Conservation (phyloP, 2,329 filamentous ascomycete genomes). For the Trichophyton equinum region DNA sequence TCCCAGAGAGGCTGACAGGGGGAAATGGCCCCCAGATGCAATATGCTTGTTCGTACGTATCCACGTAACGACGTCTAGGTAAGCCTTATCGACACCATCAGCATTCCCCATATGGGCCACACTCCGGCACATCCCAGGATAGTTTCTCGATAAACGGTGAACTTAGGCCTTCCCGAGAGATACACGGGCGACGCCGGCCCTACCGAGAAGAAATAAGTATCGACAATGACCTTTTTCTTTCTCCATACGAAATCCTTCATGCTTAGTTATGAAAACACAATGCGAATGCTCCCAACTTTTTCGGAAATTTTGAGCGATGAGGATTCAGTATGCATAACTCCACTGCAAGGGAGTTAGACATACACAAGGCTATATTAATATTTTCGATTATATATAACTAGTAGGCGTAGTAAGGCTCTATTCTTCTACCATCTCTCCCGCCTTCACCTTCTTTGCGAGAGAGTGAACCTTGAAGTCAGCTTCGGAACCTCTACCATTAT, state of each 20-base stretch:
- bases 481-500: too few relatives aligned
- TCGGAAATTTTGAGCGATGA: background rate
- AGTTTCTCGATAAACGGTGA: background rate
- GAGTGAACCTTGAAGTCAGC: too few relatives aligned
- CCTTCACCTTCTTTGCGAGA: background rate
- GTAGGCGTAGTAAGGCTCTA: background rate
- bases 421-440: background rate
- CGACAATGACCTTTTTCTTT: background rate
- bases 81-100: background rate
- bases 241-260: background rate
- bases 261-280: background rate
- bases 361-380: background rate
- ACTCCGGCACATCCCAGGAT: background rate
- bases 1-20: too few relatives aligned
- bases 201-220: background rate
- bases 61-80: too few relatives aligned
- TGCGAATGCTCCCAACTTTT: background rate
- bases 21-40: too few relatives aligned
- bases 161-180: background rate
- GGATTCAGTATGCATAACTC: background rate
- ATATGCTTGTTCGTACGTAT: too few relatives aligned
- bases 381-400: background rate
- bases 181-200: background rate
- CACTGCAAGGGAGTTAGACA: background rate
- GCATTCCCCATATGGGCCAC: background rate